Conservation (phyloP, 192 early-diverging fungal genomes). For the Helicostylum pulchrum region DNA sequence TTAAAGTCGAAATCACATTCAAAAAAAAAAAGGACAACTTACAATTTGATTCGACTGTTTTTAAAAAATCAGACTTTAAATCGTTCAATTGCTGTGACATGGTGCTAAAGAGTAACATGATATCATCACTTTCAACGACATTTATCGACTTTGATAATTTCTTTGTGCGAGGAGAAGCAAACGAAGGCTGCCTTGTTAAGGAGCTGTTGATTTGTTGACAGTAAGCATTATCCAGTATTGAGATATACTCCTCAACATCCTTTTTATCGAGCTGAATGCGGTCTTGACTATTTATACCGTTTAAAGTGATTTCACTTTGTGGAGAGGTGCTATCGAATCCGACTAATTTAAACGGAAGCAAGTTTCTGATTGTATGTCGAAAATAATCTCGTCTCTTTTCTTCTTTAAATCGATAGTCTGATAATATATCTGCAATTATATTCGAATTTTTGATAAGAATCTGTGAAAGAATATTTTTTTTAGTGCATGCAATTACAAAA, state of each 20-base stretch:
- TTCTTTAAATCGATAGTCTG: constrained; percentile 21
- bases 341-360: constrained; percentile 25
- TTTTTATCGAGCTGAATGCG: constrained; percentile 36
- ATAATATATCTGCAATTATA: constrained; percentile 24
- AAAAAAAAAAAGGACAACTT: neutral
- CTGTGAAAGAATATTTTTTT: neutral
- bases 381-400: constrained; percentile 26
- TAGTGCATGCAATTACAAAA: neutral
- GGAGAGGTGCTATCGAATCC: constrained; percentile 43
- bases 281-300: constrained; percentile 27
- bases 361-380: constrained; percentile 10
- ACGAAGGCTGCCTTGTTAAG: neutral
- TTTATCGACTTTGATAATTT: neutral
- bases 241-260: constrained; percentile 34
- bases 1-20: no score
- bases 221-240: constrained; percentile 12
- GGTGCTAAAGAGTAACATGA: constrained; percentile 21
- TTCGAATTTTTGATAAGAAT: constrained; percentile 26
- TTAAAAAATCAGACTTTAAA: constrained; percentile 42
- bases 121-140: neutral
- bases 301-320: constrained; percentile 46
- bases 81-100: constrained; percentile 46
- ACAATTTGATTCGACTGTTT: constrained; percentile 42
- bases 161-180: neutral
- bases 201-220: no score